A percentile compares a stretch with the other conserved stretches of the same genome.
phyloP scores from a whole-genome alignment of 208 protist genomes.

The Trypanosoma rangeli region DNA sequence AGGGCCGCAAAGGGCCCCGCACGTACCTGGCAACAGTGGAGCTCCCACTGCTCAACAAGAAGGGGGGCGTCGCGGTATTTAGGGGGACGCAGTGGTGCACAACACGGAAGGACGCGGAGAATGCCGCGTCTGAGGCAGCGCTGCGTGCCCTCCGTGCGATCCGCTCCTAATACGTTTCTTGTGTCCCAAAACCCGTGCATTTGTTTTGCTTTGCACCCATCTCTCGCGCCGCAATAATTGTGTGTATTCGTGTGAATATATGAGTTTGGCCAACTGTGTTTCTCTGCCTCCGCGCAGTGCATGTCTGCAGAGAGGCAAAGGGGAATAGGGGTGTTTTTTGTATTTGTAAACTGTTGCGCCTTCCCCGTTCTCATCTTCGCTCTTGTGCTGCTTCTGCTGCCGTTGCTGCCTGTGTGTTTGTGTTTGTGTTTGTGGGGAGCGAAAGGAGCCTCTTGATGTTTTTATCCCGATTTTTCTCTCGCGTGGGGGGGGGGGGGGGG shows the following conservation, averaged over 20 bases:
- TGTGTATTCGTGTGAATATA: not conserved
- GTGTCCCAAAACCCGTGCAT: not conserved
- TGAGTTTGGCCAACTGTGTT: not conserved
- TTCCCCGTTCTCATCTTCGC: too few species aligned
- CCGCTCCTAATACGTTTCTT: conserved; percentile 21
- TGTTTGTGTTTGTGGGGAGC: too few species aligned
- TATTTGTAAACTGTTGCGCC: not conserved
- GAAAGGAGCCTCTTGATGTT: too few species aligned
- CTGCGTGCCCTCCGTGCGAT: conserved; percentile 44
- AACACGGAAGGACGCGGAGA: conserved; percentile 50
- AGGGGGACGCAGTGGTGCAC: conserved; percentile 51
- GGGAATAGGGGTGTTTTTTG: too few species aligned
- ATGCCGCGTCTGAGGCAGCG: conserved; percentile 49
- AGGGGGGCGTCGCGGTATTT: conserved; percentile 49
- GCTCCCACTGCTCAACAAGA: conserved; percentile 61
- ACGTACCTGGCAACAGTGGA: conserved; percentile 59
- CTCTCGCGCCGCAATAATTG: not conserved
- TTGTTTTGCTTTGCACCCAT: conserved; percentile 4
- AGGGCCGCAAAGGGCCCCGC: conserved; percentile 43
- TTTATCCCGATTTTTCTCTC: too few species aligned
- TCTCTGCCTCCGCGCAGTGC: conserved; percentile 8
- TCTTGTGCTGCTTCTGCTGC: too few species aligned
- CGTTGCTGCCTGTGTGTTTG: too few species aligned
- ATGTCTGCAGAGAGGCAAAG: too few species aligned
- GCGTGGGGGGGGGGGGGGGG: too few species aligned